Conservation (phyloP, 1,284 basidiomycete genomes). For the Trichosporon sp. region DNA sequence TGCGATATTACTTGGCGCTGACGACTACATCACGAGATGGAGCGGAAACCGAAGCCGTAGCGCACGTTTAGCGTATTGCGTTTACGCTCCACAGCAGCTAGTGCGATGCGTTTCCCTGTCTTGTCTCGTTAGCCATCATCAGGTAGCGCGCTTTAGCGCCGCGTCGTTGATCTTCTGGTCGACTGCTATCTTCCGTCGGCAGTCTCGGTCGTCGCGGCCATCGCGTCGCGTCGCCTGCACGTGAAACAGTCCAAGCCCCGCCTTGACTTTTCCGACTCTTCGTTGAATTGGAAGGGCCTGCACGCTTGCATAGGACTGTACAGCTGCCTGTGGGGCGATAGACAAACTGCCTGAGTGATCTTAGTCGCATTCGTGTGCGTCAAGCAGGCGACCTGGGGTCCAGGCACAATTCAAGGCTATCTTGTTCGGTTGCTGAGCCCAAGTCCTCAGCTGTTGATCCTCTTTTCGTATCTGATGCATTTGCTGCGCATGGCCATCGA, state of each 20-base stretch:
- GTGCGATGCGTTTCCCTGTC: background rate
- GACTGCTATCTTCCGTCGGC: background rate
- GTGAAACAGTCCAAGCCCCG: background rate
- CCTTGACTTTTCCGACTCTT: background rate
- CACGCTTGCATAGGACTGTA: background rate
- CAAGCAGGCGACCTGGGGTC: background rate
- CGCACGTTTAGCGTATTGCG: background rate
- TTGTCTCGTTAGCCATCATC: background rate
- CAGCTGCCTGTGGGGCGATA: background rate
- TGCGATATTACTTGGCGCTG: background rate
- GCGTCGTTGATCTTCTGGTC: background rate
- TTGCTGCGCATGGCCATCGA: background rate
- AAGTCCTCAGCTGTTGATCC: background rate
- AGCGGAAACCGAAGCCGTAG: background rate
- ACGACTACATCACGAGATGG: background rate
- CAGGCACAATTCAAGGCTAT: background rate
- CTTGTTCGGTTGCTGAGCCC: background rate
- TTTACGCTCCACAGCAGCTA: background rate
- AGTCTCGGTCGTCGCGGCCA: background rate
- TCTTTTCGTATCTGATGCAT: background rate
- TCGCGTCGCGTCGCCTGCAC: background rate
- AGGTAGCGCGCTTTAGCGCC: background rate
- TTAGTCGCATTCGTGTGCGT: background rate
- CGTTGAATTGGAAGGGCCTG: background rate
- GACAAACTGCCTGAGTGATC: background rate